A percentile compares a stretch with the other conserved stretches of the same genome.
Evolutionary conservation across 73 alveolate genomes (phyloP).

Genomic region (Urostyla sp.): DNA sequence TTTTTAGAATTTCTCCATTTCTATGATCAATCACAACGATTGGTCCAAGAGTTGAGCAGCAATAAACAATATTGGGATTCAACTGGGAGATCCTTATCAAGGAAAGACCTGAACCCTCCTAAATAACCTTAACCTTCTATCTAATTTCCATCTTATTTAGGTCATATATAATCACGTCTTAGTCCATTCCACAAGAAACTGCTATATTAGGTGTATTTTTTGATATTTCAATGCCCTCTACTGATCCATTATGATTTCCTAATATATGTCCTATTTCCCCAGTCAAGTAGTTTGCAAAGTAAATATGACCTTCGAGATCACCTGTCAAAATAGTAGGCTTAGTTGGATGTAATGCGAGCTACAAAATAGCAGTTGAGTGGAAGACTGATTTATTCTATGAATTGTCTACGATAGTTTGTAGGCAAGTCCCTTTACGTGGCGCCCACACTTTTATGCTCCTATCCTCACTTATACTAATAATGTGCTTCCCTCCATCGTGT

Average conservation of each 20-base stretch:
- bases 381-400: conserved; percentile 1
- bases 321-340: conserved; percentile 50
- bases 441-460: conserved; percentile 64
- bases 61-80: not conserved
- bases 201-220: conserved; percentile 5
- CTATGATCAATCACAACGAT: conserved; percentile 48
- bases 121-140: conserved; percentile 7
- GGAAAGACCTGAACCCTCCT: conserved; percentile 53
- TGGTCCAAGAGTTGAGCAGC: conserved; percentile 52
- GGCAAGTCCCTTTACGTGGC: conserved; percentile 56
- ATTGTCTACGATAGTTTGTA: conserved; percentile 40
- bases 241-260: conserved; percentile 62
- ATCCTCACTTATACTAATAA: conserved; percentile 62
- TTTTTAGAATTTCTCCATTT: conserved; percentile 4
- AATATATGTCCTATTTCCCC: conserved; percentile 34
- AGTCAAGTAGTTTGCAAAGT: conserved; percentile 35
- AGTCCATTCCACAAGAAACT: conserved; percentile 60
- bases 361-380: conserved; percentile 50
- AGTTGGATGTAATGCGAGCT: conserved; percentile 25
- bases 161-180: conserved; percentile 45
- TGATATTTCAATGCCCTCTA: conserved; percentile 40
- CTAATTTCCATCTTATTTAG: conserved; percentile 23
- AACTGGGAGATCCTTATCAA: conserved; percentile 30
- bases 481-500: conserved; percentile 55
- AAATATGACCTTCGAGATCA: conserved; percentile 54